These are phyloP conservation scores for Sordaria brevicollis DNA, from an alignment of 495 filamentous ascomycete species.

Conservation along the genomic window DNA sequence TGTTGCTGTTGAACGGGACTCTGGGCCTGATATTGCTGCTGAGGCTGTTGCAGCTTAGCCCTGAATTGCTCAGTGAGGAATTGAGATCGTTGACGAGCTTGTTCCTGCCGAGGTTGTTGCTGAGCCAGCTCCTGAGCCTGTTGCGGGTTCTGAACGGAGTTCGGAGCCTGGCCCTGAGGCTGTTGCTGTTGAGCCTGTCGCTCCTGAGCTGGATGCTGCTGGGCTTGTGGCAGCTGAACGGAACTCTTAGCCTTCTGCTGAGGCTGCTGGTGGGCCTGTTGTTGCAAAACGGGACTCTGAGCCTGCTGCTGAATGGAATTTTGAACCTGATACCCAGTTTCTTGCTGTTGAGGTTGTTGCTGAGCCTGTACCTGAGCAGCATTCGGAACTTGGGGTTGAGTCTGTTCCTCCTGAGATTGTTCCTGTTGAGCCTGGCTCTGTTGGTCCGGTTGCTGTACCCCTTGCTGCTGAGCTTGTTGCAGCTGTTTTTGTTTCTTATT, in stretches of 20 bases:
- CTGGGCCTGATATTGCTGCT: background rate
- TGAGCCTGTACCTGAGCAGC: background rate
- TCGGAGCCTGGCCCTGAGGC: background rate
- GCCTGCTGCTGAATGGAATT: constrained; percentile 1
- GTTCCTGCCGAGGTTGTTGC: constrained; percentile 7
- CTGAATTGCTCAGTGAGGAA: too few species aligned
- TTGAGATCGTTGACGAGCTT: constrained; percentile 1
- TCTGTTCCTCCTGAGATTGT: too few species aligned
- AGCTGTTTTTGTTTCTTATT: too few species aligned
- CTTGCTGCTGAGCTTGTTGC: background rate
- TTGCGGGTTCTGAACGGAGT: constrained; percentile 1
- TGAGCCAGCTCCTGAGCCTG: constrained; percentile 2
- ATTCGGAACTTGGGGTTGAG: too few species aligned
- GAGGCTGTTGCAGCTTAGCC: background rate
- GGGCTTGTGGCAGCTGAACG: constrained; percentile 6
- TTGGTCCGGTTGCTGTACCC: constrained; percentile 6
- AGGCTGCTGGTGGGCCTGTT: constrained; percentile 1
- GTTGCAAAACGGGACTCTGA: constrained; percentile 9
- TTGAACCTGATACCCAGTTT: too few species aligned
- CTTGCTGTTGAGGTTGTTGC: background rate
- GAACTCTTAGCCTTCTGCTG: background rate
- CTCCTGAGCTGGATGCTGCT: background rate
- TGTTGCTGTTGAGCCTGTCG: background rate
- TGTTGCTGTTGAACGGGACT: background rate
- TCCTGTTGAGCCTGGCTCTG: too few species aligned